Base-by-base conservation (phyloP, 208 protist genomes). In the Herpetomonas samuelpessoai region DNA sequence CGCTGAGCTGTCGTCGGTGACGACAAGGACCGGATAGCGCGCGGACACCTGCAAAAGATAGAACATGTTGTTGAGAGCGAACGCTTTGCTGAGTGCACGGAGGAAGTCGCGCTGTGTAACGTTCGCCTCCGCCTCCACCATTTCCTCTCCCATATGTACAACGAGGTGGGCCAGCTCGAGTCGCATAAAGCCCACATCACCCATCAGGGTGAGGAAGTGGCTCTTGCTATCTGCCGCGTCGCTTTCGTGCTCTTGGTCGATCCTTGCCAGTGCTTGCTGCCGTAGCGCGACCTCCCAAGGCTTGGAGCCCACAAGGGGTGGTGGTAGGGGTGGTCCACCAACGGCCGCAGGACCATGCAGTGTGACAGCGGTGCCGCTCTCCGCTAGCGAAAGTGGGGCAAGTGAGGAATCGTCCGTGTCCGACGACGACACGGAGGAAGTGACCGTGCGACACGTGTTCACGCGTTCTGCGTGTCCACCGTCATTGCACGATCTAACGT, bases 181-280 rank as follows among this genome's bases (percentile, higher is more conserved):
- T 14, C 77, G 80, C 41, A 93, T 46, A 62, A 91, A 88, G 28
- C 76, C 66, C 10, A 93, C 65, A 60, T 84, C 88, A 9, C 79
- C 81, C 4, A 78, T 38, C 9, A 91, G 69, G 12, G 73, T 78
- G 19, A 76, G 68, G 47, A 93, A 87, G 65, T 78, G 81, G 25
- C 56, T 77, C 0, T 71, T 58, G 50, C 79, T 89, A 49, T 86
- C 81, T 35, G 79, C 75, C 1, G 69, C 65, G 46, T 90, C 82
- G 44, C 67, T 74, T 29, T 71, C 80, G 45, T 83, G 66, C 64
- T 90, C 86, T 16, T 30, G 57, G 41, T 61, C 78, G 61, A 93
- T 83, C 39, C 67, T 61, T 30, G 55, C 57, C 55, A 81, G 73
- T 31, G 86, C 86, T n/a, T 70, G 45, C 25, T 52, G 63, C 2